Evolutionary conservation across 1,284 basidiomycete species (phyloP).

Genomic region (Paramarasmius palmivorus): DNA sequence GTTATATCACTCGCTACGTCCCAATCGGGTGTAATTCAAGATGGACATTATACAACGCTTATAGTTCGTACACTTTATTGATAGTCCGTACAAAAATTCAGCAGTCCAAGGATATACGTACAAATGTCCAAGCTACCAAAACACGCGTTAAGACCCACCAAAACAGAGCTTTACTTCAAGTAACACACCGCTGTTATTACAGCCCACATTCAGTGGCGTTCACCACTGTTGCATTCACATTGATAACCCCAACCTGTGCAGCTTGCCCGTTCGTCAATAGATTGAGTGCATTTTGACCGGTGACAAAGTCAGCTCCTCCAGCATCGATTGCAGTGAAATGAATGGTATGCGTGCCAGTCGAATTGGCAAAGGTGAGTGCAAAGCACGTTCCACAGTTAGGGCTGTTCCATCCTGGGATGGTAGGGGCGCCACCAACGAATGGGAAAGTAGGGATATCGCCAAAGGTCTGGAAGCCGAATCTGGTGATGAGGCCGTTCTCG

Average conservation of each 20-base stretch:
- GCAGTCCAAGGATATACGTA: too few relatives aligned
- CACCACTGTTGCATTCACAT: slow-evolving; percentile 36
- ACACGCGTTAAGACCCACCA: too few relatives aligned
- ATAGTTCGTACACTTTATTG: too few relatives aligned
- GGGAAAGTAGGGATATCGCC: slow-evolving; percentile 49
- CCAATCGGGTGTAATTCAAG: too few relatives aligned
- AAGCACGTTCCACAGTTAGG: slow-evolving; percentile 48
- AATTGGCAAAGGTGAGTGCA: slow-evolving; percentile 37
- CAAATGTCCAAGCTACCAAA: too few relatives aligned
- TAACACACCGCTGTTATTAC: too few relatives aligned
- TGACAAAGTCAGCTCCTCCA: slow-evolving; percentile 38
- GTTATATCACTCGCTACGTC: too few relatives aligned
- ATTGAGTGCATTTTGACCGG: slow-evolving; percentile 42
- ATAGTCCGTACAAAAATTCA: too few relatives aligned
- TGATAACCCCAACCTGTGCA: slow-evolving; percentile 34
- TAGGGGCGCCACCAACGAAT: slow-evolving; percentile 47
- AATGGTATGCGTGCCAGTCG: slow-evolving; percentile 30
- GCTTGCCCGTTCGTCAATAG: slow-evolving; percentile 40
- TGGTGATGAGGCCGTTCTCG: slow-evolving; percentile 40
- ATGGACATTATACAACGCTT: too few relatives aligned
- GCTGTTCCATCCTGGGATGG: slow-evolving; percentile 42
- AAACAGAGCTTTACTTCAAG: too few relatives aligned
- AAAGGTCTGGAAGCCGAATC: slow-evolving; percentile 43
- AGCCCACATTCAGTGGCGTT: slow-evolving; percentile 37
- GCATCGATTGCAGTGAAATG: slow-evolving; percentile 43